phyloP scores from a whole-genome alignment of 805 yeast genomes.

The Lachancea nothofagi region DNA sequence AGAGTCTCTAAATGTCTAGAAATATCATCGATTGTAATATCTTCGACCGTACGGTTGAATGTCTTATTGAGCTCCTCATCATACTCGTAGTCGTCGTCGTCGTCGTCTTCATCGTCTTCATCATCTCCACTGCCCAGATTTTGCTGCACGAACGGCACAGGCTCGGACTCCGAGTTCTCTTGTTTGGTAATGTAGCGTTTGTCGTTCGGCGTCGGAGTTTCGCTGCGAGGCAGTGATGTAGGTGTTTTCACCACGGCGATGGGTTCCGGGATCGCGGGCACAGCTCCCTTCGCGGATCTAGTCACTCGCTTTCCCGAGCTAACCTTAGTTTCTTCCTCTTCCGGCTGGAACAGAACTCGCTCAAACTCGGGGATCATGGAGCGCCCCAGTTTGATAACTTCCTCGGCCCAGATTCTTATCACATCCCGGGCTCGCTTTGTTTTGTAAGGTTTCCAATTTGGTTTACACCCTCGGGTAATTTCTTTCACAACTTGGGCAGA shows the following conservation, averaged over 20 bases:
- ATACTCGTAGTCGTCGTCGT: constrained; percentile 34
- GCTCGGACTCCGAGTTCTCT: constrained; percentile 7
- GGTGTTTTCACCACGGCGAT: constrained; percentile 6
- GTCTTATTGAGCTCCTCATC: constrained; percentile 35
- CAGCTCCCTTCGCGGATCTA: constrained; percentile 3
- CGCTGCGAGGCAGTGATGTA: constrained; percentile 10
- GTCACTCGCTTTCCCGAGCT: constrained; percentile 8
- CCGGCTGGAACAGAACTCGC: constrained; percentile 21
- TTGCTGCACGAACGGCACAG: constrained; percentile 28
- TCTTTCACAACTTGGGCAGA: constrained; percentile 56
- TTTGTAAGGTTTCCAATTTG: constrained; percentile 56
- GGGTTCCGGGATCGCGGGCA: not conserved
- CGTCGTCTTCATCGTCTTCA: constrained; percentile 31
- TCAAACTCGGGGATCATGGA: constrained; percentile 50
- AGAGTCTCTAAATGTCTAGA: constrained; percentile 34
- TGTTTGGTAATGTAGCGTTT: constrained; percentile 2
- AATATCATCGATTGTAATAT: constrained; percentile 35
- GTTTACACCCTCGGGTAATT: constrained; percentile 61
- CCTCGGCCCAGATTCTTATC: constrained; percentile 57
- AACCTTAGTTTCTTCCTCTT: not conserved
- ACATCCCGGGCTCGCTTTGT: constrained; percentile 44
- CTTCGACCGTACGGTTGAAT: constrained; percentile 35
- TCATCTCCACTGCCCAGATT: constrained; percentile 29
- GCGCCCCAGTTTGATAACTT: constrained; percentile 56
- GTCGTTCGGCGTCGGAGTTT: constrained; percentile 12